Conservation (phyloP, 257 asterid species). For the Paraleonurus japonicus region DNA sequence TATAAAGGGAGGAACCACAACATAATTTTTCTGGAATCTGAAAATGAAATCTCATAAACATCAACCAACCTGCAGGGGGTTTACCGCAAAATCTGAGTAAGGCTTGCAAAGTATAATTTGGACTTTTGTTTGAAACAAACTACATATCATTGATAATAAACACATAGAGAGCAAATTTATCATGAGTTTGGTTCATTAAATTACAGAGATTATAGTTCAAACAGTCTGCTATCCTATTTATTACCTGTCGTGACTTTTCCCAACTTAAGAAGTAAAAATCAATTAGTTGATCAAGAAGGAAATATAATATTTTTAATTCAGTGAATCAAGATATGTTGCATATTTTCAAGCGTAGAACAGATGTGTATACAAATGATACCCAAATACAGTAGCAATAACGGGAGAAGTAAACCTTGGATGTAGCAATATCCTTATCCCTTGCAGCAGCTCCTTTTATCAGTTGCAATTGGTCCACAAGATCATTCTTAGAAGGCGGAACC, state of each 20-base stretch:
- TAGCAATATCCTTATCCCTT: conserved; percentile 55
- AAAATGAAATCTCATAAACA: background rate
- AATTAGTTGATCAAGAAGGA: background rate
- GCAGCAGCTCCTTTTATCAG: conserved; percentile 44
- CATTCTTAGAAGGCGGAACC: conserved; percentile 56
- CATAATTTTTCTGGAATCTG: background rate
- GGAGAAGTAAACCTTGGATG: conserved; percentile 45
- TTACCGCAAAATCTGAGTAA: background rate
- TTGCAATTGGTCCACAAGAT: conserved; percentile 53
- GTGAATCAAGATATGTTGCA: background rate
- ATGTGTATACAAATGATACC: conserved; percentile 8
- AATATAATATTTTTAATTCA: background rate
- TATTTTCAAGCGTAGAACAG: background rate
- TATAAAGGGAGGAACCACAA: background rate
- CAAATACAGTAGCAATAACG: conserved; percentile 4
- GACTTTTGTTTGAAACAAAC: background rate
- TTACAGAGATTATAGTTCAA: background rate
- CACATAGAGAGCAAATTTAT: background rate
- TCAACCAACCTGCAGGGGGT: background rate
- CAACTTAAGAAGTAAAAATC: background rate
- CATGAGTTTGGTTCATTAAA: background rate
- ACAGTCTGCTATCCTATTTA: background rate
- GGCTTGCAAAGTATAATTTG: background rate
- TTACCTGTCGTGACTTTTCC: background rate
- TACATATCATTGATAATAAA: background rate